These are phyloP conservation scores for Emydomyces testavorans DNA, from an alignment of 2,329 filamentous ascomycete genomes.

Conservation along the genomic window DNA sequence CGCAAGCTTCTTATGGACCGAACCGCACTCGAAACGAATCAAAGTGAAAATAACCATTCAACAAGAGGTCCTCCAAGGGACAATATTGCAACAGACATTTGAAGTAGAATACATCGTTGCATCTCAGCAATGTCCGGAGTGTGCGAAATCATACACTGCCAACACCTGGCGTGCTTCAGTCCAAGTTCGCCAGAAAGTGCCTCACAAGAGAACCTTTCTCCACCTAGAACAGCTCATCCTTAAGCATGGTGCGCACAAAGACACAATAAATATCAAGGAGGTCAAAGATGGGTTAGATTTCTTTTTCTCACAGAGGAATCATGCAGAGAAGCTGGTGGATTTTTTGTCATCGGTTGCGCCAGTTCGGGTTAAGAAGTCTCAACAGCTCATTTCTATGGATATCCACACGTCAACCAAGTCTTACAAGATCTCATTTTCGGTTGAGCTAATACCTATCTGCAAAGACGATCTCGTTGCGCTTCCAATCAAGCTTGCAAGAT, in stretches of 20 bases:
- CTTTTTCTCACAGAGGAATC: slow-evolving; percentile 79
- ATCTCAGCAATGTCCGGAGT: slow-evolving; percentile 89
- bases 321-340: slow-evolving; percentile 85
- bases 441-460: slow-evolving; percentile 85
- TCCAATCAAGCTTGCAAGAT: slow-evolving; percentile 77
- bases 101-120: slow-evolving; percentile 88
- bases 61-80: slow-evolving; percentile 52
- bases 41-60: slow-evolving; percentile 96
- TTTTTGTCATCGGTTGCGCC: slow-evolving; percentile 76
- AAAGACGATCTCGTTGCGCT: slow-evolving; percentile 95
- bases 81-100: slow-evolving; percentile 80
- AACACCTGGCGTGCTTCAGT: slow-evolving; percentile 91
- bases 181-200: slow-evolving; percentile 92
- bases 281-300: slow-evolving; percentile 93
- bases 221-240: slow-evolving; percentile 89
- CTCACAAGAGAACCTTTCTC: slow-evolving; percentile 79
- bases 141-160: slow-evolving; percentile 87
- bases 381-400: slow-evolving; percentile 88
- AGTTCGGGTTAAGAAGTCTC: slow-evolving; percentile 67
- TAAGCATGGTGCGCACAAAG: slow-evolving; percentile 80
- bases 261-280: slow-evolving; percentile 97
- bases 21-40: slow-evolving; percentile 83
- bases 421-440: slow-evolving; percentile 89
- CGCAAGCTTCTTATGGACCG: slow-evolving; percentile 94
- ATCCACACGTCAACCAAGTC: slow-evolving; percentile 79